phyloP scores from a whole-genome alignment of 768 basidiomycete genomes.

The Lactifluus subvellereus region DNA sequence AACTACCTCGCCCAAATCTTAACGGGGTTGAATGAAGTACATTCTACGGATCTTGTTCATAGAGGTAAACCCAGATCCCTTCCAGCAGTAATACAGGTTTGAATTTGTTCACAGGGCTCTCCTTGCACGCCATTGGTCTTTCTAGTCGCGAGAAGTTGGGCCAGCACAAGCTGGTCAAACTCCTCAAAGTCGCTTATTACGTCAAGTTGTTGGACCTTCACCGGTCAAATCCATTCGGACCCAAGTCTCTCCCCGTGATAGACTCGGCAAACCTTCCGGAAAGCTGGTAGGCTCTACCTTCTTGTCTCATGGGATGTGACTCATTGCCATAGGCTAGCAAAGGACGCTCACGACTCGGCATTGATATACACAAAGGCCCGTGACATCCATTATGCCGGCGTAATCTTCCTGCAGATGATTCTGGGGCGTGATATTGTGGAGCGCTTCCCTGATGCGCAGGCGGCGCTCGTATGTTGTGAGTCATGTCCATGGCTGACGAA shows the following conservation, averaged over 20 bases:
- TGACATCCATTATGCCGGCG: conserved; percentile 78
- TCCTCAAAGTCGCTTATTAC: conserved; percentile 67
- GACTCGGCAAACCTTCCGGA: conserved; percentile 34
- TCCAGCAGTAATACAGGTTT: conserved; percentile 5
- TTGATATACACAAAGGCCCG: conserved; percentile 71
- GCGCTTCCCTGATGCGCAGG: conserved; percentile 47
- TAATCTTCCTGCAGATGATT: conserved; percentile 81
- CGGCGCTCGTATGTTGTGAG: conserved; percentile 54
- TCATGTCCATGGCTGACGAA: conserved; percentile 4
- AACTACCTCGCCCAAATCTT: conserved; percentile 74
- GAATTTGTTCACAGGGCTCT: conserved; percentile 42
- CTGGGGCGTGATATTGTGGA: conserved; percentile 63
- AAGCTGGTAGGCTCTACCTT: conserved; percentile 40
- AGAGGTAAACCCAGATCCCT: conserved; percentile 40
- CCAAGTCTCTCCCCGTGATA: conserved; percentile 26
- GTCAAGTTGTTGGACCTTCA: conserved; percentile 74
- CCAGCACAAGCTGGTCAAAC: conserved; percentile 62
- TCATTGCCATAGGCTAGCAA: conserved; percentile 51
- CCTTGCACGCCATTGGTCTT: conserved; percentile 55
- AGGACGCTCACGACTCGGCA: conserved; percentile 73
- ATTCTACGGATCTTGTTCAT: conserved; percentile 62
- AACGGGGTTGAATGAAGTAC: conserved; percentile 60
- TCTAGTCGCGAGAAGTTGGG: conserved; percentile 43
- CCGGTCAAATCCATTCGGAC: conserved; percentile 73
- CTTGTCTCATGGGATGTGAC: neutral